Evolutionary conservation across 1,284 basidiomycete species (phyloP).

Genomic region (Rugosomyces carneus): DNA sequence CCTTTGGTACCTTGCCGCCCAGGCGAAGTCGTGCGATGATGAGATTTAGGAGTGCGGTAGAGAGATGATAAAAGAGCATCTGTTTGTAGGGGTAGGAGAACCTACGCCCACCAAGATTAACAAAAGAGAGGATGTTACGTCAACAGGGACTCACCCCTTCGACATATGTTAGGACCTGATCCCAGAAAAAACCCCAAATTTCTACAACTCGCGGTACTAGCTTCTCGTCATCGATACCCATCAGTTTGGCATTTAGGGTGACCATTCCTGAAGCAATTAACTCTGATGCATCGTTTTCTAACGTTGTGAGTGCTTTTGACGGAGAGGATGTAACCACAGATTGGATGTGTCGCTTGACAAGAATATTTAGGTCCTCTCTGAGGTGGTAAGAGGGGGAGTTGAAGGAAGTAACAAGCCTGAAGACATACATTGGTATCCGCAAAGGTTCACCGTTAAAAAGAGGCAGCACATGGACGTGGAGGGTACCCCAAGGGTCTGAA

Average conservation of each 20-base stretch:
- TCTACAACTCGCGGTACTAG: constrained; percentile 78
- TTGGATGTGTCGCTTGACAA: constrained; percentile 75
- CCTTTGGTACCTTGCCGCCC: constrained; percentile 42
- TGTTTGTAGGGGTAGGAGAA: constrained; percentile 71
- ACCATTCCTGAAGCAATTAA: constrained; percentile 86
- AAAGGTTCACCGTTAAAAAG: constrained; percentile 90
- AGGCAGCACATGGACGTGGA: constrained; percentile 85
- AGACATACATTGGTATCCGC: constrained; percentile 72
- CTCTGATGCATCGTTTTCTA: constrained; percentile 79
- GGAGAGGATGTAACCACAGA: constrained; percentile 59
- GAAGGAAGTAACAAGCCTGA: neutral
- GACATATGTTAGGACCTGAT: constrained; percentile 84
- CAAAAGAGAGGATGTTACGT: neutral
- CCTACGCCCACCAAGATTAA: constrained; percentile 37
- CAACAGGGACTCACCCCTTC: constrained; percentile 59
- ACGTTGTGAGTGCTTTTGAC: constrained; percentile 53
- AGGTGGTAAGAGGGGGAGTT: constrained; percentile 5
- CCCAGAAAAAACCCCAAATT: constrained; percentile 93
- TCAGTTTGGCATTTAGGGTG: constrained; percentile 83
- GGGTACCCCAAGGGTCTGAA: constrained; percentile 69
- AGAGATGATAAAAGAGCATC: constrained; percentile 63
- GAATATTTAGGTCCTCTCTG: constrained; percentile 84
- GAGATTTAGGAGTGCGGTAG: constrained; percentile 48
- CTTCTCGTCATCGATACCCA: constrained; percentile 65
- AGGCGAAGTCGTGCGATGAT: constrained; percentile 56